A percentile compares a stretch with the other conserved stretches of the same genome.
Conservation (phyloP, 768 basidiomycete species). For the Leccinum ochraceum region DNA sequence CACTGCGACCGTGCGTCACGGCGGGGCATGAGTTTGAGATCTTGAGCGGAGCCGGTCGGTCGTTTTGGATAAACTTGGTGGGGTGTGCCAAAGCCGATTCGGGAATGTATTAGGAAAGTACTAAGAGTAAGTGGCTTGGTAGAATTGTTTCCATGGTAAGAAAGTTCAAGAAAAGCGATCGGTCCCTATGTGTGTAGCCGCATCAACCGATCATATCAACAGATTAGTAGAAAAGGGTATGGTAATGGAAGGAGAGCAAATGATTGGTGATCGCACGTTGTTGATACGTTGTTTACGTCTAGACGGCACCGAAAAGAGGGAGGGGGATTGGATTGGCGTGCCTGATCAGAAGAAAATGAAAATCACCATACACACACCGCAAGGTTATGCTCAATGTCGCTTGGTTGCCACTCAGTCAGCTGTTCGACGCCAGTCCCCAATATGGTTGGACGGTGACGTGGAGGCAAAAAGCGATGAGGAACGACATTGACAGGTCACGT, state of each 20-base stretch:
- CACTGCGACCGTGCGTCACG: constrained; percentile 16
- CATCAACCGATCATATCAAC: constrained; percentile 27
- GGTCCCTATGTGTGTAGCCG: constrained; percentile 13
- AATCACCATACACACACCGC: constrained; percentile 21
- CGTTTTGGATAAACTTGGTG: background rate
- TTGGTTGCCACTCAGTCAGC: constrained; percentile 13
- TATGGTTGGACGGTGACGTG: constrained; percentile 13
- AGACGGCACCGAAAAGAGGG: constrained; percentile 37
- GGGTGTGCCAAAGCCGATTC: background rate
- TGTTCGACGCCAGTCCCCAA: constrained; percentile 2
- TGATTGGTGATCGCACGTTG: constrained; percentile 31
- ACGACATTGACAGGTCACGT: constrained; percentile 24
- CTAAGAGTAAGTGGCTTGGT: constrained; percentile 7
- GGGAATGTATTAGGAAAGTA: constrained; percentile 1
- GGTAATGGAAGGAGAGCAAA: constrained; percentile 17
- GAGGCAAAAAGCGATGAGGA: background rate
- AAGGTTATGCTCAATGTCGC: constrained; percentile 20
- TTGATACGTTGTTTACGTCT: constrained; percentile 29
- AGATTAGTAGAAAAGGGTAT: constrained; percentile 25
- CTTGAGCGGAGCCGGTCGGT: constrained; percentile 1
- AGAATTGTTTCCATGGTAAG: constrained; percentile 33
- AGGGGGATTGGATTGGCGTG: constrained; percentile 22
- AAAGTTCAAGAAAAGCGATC: constrained; percentile 21
- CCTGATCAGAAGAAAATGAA: constrained; percentile 29
- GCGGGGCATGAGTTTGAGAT: constrained; percentile 9